Conservation (phyloP, 805 yeast genomes). For the Saccharomyces jurei region DNA sequence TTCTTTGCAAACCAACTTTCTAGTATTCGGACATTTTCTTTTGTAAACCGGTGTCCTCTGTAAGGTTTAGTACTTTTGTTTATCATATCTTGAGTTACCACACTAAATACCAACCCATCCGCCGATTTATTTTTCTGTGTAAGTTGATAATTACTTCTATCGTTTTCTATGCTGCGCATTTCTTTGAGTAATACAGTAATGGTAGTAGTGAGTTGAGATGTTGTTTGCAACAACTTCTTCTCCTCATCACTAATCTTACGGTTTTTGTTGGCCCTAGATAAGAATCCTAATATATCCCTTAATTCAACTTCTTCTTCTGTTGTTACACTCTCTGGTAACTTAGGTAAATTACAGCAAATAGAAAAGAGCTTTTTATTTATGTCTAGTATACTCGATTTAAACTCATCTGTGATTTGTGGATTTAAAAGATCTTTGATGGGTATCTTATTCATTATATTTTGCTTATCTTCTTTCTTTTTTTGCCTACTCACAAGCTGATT, state of each 20-base stretch:
- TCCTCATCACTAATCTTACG: conserved; percentile 4
- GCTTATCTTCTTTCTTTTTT: not conserved
- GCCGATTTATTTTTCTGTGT: not conserved
- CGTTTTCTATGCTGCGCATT: not conserved
- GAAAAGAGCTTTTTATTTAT: conserved; percentile 6
- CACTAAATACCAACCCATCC: conserved; percentile 6
- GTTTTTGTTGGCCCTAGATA: conserved; percentile 1
- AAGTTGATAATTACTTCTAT: not conserved
- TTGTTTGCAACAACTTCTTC: conserved; percentile 2
- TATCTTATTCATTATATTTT: conserved; percentile 12
- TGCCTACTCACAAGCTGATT: not conserved
- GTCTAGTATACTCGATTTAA: conserved; percentile 5
- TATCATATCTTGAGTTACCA: conserved; percentile 14
- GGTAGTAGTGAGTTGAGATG: conserved; percentile 9
- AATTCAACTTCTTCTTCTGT: conserved; percentile 3
- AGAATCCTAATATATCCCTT: conserved; percentile 2
- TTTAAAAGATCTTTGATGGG: conserved; percentile 15
- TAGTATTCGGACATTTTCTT: conserved; percentile 7
- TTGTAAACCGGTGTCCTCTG: conserved; percentile 17
- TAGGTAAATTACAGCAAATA: conserved; percentile 9
- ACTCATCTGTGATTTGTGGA: conserved; percentile 5
- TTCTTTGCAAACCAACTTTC: conserved; percentile 16
- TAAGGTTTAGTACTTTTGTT: conserved; percentile 7
- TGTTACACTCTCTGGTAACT: conserved; percentile 1
- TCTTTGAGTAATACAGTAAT: conserved; percentile 2